Percentiles rank a stretch among this genome's conserved stretches.
phyloP scores from a whole-genome alignment of 257 asterid species.

The Pogostemon cablin region DNA sequence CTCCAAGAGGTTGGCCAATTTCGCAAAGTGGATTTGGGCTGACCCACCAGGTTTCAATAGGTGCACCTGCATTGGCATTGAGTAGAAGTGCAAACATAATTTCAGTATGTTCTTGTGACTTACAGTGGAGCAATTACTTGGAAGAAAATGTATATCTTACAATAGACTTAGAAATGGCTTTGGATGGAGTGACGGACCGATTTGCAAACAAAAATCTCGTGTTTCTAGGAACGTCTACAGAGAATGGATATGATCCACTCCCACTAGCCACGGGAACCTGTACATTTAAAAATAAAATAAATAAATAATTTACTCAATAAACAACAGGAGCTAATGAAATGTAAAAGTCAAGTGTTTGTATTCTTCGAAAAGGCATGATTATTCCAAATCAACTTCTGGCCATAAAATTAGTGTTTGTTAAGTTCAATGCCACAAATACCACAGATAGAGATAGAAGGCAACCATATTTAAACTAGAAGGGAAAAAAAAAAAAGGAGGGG shows the following conservation, averaged over 20 bases:
- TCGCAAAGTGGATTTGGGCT: conserved; percentile 74
- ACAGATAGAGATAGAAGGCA: conserved; percentile 13
- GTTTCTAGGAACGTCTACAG: conserved; percentile 89
- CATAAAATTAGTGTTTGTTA: conserved; percentile 11
- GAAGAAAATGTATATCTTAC: conserved; percentile 56
- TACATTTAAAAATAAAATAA: conserved; percentile 32
- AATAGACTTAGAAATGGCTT: conserved; percentile 93
- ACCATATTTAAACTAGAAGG: background rate
- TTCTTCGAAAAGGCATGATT: conserved; percentile 22
- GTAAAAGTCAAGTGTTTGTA: conserved; percentile 19
- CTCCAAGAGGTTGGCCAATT: conserved; percentile 92
- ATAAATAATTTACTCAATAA: conserved; percentile 18
- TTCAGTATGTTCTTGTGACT: conserved; percentile 18
- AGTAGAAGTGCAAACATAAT: conserved; percentile 31
- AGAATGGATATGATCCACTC: conserved; percentile 81
- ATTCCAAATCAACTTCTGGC: conserved; percentile 32
- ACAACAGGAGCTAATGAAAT: conserved; percentile 16
- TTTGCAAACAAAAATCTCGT: conserved; percentile 87
- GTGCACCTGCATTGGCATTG: conserved; percentile 73
- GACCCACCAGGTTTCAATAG: conserved; percentile 88
- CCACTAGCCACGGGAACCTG: conserved; percentile 99
- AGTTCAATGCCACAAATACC: conserved; percentile 27
- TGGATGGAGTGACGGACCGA: conserved; percentile 70
- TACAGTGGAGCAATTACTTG: conserved; percentile 31
- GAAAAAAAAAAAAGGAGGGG: too few relatives aligned